Evolutionary conservation across 73 alveolate genomes (phyloP).

Genomic region (Urostyla sp.): DNA sequence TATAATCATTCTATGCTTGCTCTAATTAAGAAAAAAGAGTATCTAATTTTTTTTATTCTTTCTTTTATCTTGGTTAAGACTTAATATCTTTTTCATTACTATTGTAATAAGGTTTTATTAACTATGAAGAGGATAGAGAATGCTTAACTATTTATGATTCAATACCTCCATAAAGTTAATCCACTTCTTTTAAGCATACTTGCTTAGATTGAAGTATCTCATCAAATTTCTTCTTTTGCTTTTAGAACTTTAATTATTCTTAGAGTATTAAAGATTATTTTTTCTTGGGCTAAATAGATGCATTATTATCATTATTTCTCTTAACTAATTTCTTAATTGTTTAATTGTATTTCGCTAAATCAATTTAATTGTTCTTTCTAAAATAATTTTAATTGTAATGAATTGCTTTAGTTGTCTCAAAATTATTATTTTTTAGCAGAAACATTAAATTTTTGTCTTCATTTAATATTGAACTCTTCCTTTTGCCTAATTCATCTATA

Average conservation of each 20-base stretch:
- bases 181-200: slow-evolving; percentile 2
- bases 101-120: neutral
- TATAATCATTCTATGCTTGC: neutral
- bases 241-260: neutral
- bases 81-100: neutral
- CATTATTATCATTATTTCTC: too few species aligned
- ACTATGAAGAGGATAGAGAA: neutral
- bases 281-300: too few species aligned
- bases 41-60: slow-evolving; percentile 5
- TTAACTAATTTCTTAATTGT: too few species aligned
- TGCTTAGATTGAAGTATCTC: neutral
- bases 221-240: slow-evolving; percentile 7
- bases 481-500: too few species aligned
- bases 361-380: too few species aligned
- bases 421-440: too few species aligned
- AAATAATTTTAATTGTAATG: too few species aligned
- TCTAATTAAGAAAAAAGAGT: neutral
- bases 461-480: too few species aligned
- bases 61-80: neutral
- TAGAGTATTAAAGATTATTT: too few species aligned
- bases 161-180: neutral
- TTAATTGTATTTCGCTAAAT: too few species aligned
- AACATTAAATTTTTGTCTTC: too few species aligned
- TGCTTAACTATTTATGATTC: neutral
- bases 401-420: too few species aligned